phyloP scores from a whole-genome alignment of 331 rosid species.

The Malus hybrid region DNA sequence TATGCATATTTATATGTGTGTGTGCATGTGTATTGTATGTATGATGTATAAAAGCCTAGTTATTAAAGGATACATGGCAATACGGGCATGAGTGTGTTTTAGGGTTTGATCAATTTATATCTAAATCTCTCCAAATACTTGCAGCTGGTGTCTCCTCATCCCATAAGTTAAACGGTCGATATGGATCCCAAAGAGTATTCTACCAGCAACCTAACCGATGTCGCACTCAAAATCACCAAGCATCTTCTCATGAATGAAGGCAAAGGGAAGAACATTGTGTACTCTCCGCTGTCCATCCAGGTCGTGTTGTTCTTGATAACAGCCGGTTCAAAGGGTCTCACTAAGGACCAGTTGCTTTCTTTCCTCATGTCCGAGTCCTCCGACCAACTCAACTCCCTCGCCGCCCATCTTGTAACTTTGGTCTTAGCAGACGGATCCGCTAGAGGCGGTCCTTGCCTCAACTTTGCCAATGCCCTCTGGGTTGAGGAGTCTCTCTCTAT shows the following conservation, averaged over 20 bases:
- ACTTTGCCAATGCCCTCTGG: constrained; percentile 58
- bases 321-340: constrained; percentile 54
- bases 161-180: no score
- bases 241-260: not conserved
- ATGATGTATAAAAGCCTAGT: no score
- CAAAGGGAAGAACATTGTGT: not conserved
- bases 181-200: no score
- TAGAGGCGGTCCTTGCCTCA: constrained; percentile 56
- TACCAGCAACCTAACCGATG: no score
- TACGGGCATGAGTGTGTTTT: no score
- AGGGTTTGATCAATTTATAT: no score
- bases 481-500: constrained; percentile 48
- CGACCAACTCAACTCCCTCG: constrained; percentile 48
- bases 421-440: constrained; percentile 46
- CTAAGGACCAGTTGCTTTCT: constrained; percentile 52
- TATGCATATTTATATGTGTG: no score
- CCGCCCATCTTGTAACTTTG: constrained; percentile 41
- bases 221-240: no score
- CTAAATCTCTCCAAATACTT: no score
- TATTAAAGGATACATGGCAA: no score
- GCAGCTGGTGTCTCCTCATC: no score
- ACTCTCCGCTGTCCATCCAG: constrained; percentile 63
- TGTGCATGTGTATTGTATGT: no score
- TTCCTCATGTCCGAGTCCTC: constrained; percentile 58
- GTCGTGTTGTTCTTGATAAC: constrained; percentile 60